Base-by-base conservation (phyloP, 805 yeast species). In the Yarrowia deformans region DNA sequence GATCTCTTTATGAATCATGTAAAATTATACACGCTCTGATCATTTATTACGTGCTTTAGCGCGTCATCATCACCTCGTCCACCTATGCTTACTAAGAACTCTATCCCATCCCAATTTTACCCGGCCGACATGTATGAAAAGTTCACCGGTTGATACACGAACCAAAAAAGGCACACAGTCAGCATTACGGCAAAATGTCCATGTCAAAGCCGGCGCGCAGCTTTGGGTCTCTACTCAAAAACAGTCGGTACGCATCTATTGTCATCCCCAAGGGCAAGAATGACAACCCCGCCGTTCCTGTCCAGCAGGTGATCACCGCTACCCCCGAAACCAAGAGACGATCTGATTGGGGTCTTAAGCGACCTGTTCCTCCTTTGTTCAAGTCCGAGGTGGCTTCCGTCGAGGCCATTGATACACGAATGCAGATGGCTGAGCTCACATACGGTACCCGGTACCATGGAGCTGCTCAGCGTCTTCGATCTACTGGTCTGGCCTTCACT, bases 361-460 rank as follows among this genome's bases (percentile, higher is more conserved):
- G 69, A 52, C 69, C 50, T 32, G 52, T 66, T 32, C 61, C 69
- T 37, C 68, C 68, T 13, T 37, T 48, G 16, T 63, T 63, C 68
- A 48, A 63, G 56, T 63, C 68, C 37, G 56, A 63, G 46, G 56
- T 63, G 10, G 68, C 68, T 23, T 48, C 68, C 37, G 68, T 63
- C 29, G 68, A 63, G 56, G 56, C 55, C 32, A 48, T 63, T 19
- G 68, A 63, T 7, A 63, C 68, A 1, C 55, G 18, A 12, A 63
- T 63, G 55, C 68, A 63, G 48, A 63, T 63, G 68, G 68, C 68
- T 14, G 68, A 63, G 39, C 46, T 63, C 56, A 48, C 68, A 23
- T 63, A 63, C 48, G 68, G 68, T 16, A 63, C 55, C 45, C 55
- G 56, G 29, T 63, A 63, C 68, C 37, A 63, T 16, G 68, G 56